Percentiles rank a stretch among this genome's conserved stretches.
Evolutionary conservation across 108 stramenopile genomes (phyloP).

Genomic region (Ochromonas danica): DNA sequence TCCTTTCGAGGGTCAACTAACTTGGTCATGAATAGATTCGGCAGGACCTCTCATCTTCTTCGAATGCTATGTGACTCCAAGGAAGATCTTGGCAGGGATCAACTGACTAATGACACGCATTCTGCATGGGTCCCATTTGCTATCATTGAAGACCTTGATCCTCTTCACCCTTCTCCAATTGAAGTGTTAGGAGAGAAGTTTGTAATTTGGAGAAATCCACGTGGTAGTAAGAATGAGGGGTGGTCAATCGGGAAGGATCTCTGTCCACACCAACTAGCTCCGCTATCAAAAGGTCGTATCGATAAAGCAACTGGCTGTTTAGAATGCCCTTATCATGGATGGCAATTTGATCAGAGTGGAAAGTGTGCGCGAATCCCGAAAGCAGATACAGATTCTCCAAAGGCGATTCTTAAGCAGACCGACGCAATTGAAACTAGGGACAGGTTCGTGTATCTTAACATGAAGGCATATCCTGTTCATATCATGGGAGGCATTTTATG

Average conservation of each 20-base stretch:
- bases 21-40: too few relatives aligned
- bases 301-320: conserved; percentile 7
- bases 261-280: conserved; percentile 25
- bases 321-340: conserved; percentile 40
- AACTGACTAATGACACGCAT: too few relatives aligned
- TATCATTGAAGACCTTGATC: too few relatives aligned
- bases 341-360: conserved; percentile 16
- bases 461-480: conserved; percentile 21
- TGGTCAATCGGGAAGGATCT: conserved; percentile 1
- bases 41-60: too few relatives aligned
- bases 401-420: not conserved
- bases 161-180: too few relatives aligned
- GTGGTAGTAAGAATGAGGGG: too few relatives aligned
- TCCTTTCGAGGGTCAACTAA: too few relatives aligned
- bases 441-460: not conserved
- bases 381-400: not conserved
- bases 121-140: too few relatives aligned
- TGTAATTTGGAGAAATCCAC: too few relatives aligned
- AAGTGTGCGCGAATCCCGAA: conserved; percentile 4
- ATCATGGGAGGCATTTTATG: conserved; percentile 18
- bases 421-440: not conserved
- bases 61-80: too few relatives aligned
- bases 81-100: too few relatives aligned
- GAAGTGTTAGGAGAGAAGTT: too few relatives aligned
- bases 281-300: conserved; percentile 20